Evolutionary conservation across 2,329 filamentous ascomycete genomes (phyloP).

Genomic region (Bimuria novae-zelandiae): DNA sequence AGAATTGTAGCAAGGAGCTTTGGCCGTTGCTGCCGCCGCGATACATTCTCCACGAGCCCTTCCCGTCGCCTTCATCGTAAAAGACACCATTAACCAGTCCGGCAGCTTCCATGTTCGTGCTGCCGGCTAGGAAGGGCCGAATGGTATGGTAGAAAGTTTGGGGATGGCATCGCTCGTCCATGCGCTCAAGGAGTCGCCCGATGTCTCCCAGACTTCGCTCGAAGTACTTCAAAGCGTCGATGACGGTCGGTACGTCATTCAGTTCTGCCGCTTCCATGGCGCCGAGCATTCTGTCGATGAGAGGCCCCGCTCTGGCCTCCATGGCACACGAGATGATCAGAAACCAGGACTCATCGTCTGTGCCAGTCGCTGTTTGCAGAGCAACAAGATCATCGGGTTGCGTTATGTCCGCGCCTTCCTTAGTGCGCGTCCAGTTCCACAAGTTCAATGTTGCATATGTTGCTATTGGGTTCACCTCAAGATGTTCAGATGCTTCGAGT

Average conservation of each 20-base stretch:
- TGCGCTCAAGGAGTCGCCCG: slow-evolving; percentile 50
- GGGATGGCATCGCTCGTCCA: slow-evolving; percentile 57
- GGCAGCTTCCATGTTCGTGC: slow-evolving; percentile 58
- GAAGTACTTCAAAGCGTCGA: slow-evolving; percentile 48
- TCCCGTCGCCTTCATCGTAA: slow-evolving; percentile 56
- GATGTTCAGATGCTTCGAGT: slow-evolving; percentile 31
- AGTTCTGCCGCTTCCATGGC: slow-evolving; percentile 52
- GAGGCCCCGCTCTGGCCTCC: slow-evolving; percentile 55
- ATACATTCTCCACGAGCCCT: slow-evolving; percentile 56
- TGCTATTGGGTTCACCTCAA: slow-evolving; percentile 40
- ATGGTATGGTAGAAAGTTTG: slow-evolving; percentile 58
- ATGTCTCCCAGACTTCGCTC: slow-evolving; percentile 49
- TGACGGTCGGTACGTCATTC: slow-evolving; percentile 45
- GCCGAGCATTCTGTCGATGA: slow-evolving; percentile 53
- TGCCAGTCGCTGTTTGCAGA: slow-evolving; percentile 39
- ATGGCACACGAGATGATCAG: slow-evolving; percentile 59
- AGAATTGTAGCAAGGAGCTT: slow-evolving; percentile 59
- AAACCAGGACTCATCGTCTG: slow-evolving; percentile 49
- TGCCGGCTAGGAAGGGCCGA: slow-evolving; percentile 58
- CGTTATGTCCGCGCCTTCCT: slow-evolving; percentile 26
- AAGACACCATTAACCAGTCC: slow-evolving; percentile 58
- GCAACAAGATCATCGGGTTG: slow-evolving; percentile 36
- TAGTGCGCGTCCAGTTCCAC: slow-evolving; percentile 39
- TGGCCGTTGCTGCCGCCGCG: slow-evolving; percentile 61
- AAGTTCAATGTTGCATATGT: slow-evolving; percentile 43